phyloP scores from a whole-genome alignment of 1,139 yeast species.

The Pichia sp. region DNA sequence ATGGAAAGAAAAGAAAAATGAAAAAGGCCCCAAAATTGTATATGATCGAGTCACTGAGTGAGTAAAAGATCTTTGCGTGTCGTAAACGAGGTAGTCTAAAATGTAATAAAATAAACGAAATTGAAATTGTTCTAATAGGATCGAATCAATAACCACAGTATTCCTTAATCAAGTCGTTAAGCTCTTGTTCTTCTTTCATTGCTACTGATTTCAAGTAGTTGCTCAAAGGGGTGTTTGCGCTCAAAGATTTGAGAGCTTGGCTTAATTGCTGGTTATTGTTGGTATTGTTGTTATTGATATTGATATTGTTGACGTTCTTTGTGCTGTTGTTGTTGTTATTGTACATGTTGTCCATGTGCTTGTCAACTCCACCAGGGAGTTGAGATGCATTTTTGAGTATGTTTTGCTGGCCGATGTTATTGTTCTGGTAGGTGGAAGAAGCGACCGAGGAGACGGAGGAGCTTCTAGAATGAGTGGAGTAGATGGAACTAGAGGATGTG shows the following conservation, averaged over 20 bases:
- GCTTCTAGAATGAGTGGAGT: constrained; percentile 25
- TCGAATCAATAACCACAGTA: constrained; percentile 24
- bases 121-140: background rate
- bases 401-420: background rate
- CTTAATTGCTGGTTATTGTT: constrained; percentile 1
- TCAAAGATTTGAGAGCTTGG: constrained; percentile 11
- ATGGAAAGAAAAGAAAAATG: background rate
- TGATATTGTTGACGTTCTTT: background rate
- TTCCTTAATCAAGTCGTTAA: constrained; percentile 30
- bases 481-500: constrained; percentile 19
- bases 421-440: constrained; percentile 10
- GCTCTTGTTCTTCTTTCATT: constrained; percentile 30
- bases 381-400: background rate
- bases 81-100: background rate
- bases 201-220: constrained; percentile 30
- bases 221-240: constrained; percentile 18
- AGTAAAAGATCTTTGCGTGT: background rate
- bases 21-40: background rate
- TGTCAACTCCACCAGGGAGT: constrained; percentile 7
- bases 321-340: background rate
- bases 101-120: background rate
- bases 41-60: background rate
- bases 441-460: constrained; percentile 29
- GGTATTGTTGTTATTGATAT: background rate
- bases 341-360: background rate